Base-by-base conservation (phyloP, 768 basidiomycete species). In the Phanerochaete sordida region DNA sequence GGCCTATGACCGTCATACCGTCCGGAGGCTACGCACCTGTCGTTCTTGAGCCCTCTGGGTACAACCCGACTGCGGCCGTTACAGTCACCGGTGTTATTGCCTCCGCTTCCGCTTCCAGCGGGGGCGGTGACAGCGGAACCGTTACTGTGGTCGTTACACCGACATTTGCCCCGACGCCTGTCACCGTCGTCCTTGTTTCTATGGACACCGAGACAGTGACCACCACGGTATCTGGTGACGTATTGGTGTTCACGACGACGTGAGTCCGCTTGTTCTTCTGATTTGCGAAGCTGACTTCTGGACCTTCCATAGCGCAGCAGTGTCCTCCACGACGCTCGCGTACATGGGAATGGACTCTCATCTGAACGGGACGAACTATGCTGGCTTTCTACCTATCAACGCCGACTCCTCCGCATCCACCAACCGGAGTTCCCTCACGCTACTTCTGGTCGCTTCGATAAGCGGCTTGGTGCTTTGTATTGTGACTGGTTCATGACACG, bases 311-410 rank as follows among this genome's bases (percentile, higher is more conserved):
- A 62, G 61, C 9, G 46, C 23, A 19, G 65, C 66, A 33, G 21
- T 63, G 15, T 37, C 59, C 4, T 66, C 51, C 15, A 62, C 70
- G 5, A 69, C 67, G 16, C 63, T 63, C 1, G 62, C 57, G 26
- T 46, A 67, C 19, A 57, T 69, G 30, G 37, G 44, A 16, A 63
- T 58, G 37, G 62, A 62, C 16, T 58, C 56, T 3, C 47, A 51
- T n/a, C 58, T 55, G 12, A 33, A 39, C 23, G 31, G 31, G 26
- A 58, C 62, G 19, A 48, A 62, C 30, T 62, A 58, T 43, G 66
- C 59, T 5, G 67, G 66, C 3, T 62, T 71, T 43, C 64, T 71
- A 5, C 70, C 70, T 16, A 67, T 71, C 43, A 71, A 65, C 47
- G 44, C 43, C 31, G 56, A 43, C 39, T 43, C 53, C 16, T 45